Evolutionary conservation across 1,284 basidiomycete species (phyloP).

Genomic region (Mycena sp.): DNA sequence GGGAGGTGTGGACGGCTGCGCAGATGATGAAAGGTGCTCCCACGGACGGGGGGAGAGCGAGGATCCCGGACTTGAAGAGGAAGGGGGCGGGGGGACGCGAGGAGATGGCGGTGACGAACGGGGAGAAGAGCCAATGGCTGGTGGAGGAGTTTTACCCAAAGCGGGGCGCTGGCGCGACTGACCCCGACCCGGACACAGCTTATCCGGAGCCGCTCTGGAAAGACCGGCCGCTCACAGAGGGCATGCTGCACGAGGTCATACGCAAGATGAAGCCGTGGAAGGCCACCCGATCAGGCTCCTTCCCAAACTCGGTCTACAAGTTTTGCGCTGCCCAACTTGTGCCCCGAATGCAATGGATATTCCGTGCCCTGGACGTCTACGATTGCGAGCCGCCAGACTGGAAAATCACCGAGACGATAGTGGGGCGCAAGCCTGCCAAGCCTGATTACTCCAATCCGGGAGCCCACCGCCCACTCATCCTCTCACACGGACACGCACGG

Average conservation of each 20-base stretch:
- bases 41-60: conserved; percentile 6
- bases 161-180: not conserved
- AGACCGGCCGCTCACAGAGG: not conserved
- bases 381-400: not conserved
- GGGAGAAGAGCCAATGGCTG: not conserved
- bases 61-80: conserved; percentile 1
- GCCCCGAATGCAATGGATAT: not conserved
- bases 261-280: not conserved
- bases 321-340: not conserved
- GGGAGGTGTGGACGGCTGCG: conserved; percentile 1
- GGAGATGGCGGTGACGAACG: not conserved
- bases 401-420: not conserved
- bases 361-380: not conserved
- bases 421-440: not conserved
- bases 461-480: not conserved
- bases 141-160: not conserved
- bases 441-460: not conserved
- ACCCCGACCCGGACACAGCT: not conserved
- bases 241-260: not conserved
- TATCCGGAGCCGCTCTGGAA: not conserved
- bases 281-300: not conserved
- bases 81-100: not conserved
- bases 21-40: not conserved
- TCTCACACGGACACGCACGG: not conserved
- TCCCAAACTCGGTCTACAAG: not conserved